phyloP scores from a whole-genome alignment of 106 monocot species.

The Dactylorhiza incarnata region DNA sequence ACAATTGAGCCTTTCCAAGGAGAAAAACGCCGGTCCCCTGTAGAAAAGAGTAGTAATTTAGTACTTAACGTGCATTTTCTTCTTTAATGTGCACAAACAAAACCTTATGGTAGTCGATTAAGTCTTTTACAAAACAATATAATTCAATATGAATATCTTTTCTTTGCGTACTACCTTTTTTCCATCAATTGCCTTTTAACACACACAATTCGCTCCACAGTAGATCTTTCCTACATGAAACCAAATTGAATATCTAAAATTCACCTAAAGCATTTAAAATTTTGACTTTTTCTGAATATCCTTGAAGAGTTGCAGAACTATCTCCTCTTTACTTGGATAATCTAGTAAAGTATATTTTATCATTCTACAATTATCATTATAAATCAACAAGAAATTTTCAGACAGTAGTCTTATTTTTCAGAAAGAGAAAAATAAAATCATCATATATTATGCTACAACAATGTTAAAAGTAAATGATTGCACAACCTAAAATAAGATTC shows the following conservation, averaged over 20 bases:
- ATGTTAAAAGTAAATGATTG: background rate
- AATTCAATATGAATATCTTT: too few species aligned
- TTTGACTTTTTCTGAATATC: background rate
- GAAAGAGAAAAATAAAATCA: background rate
- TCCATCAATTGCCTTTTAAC: too few species aligned
- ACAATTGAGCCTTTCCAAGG: constrained; percentile 15
- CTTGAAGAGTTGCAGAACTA: background rate
- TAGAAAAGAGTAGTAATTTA: background rate
- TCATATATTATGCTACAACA: background rate
- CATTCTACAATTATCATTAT: background rate
- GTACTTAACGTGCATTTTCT: background rate
- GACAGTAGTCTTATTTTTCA: background rate
- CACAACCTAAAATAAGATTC: constrained; percentile 75
- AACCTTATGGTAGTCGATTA: too few species aligned
- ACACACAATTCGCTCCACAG: too few species aligned
- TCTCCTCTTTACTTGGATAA: background rate
- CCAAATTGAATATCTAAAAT: too few species aligned
- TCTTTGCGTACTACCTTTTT: too few species aligned
- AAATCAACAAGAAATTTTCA: background rate
- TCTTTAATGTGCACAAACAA: too few species aligned
- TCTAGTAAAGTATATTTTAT: background rate
- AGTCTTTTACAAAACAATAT: too few species aligned
- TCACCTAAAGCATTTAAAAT: background rate
- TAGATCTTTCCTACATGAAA: too few species aligned
- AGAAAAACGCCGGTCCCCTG: constrained; percentile 9